Conservation (phyloP, 78 protist species). For the Dictyostelium capitatum region DNA sequence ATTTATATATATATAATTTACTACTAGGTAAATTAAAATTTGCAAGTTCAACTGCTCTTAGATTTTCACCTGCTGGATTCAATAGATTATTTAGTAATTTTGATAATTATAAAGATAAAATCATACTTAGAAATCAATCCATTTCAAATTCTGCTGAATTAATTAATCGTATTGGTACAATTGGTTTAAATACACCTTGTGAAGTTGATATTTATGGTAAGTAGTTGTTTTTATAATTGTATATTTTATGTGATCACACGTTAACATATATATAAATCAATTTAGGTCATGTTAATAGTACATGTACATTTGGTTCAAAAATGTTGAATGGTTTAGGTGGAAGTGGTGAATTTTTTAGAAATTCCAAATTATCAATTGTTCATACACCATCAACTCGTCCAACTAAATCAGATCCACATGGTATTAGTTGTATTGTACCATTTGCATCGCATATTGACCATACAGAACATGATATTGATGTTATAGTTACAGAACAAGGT, state of each 20-base stretch:
- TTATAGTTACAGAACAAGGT: slow-evolving; percentile 62
- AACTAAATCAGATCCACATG: slow-evolving; percentile 72
- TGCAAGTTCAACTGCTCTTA: slow-evolving; percentile 53
- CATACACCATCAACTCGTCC: slow-evolving; percentile 88
- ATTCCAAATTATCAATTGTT: slow-evolving; percentile 79
- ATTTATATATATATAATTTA: no score
- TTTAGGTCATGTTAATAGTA: slow-evolving; percentile 84
- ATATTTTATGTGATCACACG: no score
- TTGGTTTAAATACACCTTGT: slow-evolving; percentile 88
- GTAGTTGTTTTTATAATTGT: no score
- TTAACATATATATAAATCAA: no score
- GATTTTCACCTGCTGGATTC: slow-evolving; percentile 69
- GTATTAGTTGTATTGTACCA: slow-evolving; percentile 54
- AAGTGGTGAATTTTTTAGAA: slow-evolving; percentile 88
- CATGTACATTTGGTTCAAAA: slow-evolving; percentile 80
- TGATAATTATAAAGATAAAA: slow-evolving; percentile 74
- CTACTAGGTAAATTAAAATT: slow-evolving; percentile 52
- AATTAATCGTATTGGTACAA: slow-evolving; percentile 83
- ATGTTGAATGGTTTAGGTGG: slow-evolving; percentile 91
- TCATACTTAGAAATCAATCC: slow-evolving; percentile 81
- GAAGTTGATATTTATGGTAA: slow-evolving; percentile 88
- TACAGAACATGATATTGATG: slow-evolving; percentile 64
- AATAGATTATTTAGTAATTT: slow-evolving; percentile 82
- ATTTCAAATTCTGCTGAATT: slow-evolving; percentile 87
- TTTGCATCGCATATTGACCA: slow-evolving; percentile 61